phyloP scores from a whole-genome alignment of 805 yeast species.

The Saturnispora quitensis region DNA sequence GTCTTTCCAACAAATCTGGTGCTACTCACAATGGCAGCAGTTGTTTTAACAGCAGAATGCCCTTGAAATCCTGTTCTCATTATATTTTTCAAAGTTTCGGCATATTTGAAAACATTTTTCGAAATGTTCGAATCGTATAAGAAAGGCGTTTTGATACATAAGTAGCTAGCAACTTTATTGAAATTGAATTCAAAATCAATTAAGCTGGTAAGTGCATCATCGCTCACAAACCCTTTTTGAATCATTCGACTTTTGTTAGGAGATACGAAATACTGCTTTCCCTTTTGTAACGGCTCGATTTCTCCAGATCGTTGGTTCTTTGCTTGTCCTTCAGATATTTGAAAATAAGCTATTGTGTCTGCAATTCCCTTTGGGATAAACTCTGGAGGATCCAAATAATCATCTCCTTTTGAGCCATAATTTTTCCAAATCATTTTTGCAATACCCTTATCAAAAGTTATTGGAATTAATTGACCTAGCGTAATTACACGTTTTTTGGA shows the following conservation, averaged over 20 bases:
- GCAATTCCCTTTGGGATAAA: constrained; percentile 52
- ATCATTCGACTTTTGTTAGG: constrained; percentile 59
- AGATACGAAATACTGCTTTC: constrained; percentile 48
- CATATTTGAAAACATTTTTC: constrained; percentile 36
- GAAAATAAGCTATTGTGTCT: constrained; percentile 81
- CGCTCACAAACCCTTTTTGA: constrained; percentile 51
- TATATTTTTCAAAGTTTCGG: constrained; percentile 42
- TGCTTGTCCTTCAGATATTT: constrained; percentile 45
- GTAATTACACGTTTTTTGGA: constrained; percentile 46
- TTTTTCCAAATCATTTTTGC: constrained; percentile 29
- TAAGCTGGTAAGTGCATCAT: constrained; percentile 22
- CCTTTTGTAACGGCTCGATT: constrained; percentile 16
- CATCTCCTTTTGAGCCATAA: background rate
- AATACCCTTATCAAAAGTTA: constrained; percentile 61
- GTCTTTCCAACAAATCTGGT: constrained; percentile 76
- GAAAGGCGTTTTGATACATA: background rate
- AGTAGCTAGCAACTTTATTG: background rate
- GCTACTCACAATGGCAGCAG: constrained; percentile 58
- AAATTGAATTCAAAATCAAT: constrained; percentile 1
- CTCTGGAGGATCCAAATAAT: constrained; percentile 20
- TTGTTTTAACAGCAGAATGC: constrained; percentile 41
- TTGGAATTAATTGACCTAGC: constrained; percentile 64
- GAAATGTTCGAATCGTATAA: background rate
- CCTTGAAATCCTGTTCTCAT: constrained; percentile 40
- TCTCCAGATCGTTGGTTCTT: constrained; percentile 16